A percentile compares a stretch with the other conserved stretches of the same genome.
These are phyloP conservation scores for Candolleomyces efflorescens DNA, from an alignment of 768 basidiomycete genomes.

Conservation along the genomic window DNA sequence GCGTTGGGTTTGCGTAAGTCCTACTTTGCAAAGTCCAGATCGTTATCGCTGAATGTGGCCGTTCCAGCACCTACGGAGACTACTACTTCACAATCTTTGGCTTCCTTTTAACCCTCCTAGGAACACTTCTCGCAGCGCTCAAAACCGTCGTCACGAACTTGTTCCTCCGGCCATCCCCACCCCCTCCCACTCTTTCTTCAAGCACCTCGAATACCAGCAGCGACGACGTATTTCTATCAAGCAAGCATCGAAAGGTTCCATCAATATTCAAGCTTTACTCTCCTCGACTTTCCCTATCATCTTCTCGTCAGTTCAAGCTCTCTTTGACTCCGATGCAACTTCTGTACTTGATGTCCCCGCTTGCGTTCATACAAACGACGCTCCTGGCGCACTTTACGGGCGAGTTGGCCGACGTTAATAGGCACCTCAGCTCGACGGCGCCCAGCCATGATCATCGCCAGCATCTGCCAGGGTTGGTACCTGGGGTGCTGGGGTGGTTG, in stretches of 20 bases:
- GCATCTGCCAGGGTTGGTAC: conserved; percentile 25
- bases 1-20: conserved; percentile 87
- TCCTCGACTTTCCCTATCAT: conserved; percentile 2
- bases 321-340: conserved; percentile 69
- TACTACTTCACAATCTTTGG: conserved; percentile 89
- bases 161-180: conserved; percentile 32
- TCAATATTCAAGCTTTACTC: conserved; percentile 7
- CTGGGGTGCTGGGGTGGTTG: conserved; percentile 9
- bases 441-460: not conserved
- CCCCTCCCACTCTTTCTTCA: not conserved
- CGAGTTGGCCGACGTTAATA: conserved; percentile 50
- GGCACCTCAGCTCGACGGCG: not conserved
- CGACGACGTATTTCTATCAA: not conserved
- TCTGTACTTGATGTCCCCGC: conserved; percentile 83
- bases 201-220: not conserved
- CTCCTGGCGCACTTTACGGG: conserved; percentile 74
- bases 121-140: conserved; percentile 86
- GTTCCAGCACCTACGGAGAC: conserved; percentile 83
- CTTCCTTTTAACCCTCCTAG: conserved; percentile 82
- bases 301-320: conserved; percentile 20
- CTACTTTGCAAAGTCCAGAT: not conserved
- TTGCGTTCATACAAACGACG: conserved; percentile 87
- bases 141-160: conserved; percentile 92
- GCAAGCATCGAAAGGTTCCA: conserved; percentile 1
- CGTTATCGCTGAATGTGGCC: not conserved